These are phyloP conservation scores for Fusarium chuoi DNA, from an alignment of 2,329 filamentous ascomycete genomes.

Conservation along the genomic window DNA sequence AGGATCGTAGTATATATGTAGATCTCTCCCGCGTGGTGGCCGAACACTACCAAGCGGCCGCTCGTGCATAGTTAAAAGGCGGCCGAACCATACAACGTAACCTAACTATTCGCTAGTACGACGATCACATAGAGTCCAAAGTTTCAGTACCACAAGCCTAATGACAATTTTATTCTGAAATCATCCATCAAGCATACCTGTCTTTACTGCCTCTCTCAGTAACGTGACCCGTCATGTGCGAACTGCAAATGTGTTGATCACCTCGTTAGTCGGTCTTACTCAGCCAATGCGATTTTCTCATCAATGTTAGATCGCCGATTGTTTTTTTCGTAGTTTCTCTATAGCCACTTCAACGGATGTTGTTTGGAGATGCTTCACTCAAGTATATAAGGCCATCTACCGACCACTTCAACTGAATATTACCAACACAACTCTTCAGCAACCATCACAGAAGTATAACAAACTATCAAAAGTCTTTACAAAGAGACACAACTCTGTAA, in stretches of 20 bases:
- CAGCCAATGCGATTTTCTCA: rapidly evolving
- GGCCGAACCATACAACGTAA: neutral
- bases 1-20: neutral
- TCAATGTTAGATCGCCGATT: rapidly evolving
- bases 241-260: neutral
- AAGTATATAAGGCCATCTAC: neutral
- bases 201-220: no score
- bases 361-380: rapidly evolving
- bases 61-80: neutral
- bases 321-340: rapidly evolving
- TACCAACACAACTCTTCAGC: neutral
- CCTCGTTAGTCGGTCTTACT: neutral
- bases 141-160: rapidly evolving
- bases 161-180: rapidly evolving
- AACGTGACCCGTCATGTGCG: neutral
- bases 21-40: neutral
- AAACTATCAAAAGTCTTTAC: rapidly evolving
- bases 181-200: neutral
- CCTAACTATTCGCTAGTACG: neutral
- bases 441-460: rapidly evolving
- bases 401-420: rapidly evolving
- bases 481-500: rapidly evolving
- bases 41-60: neutral
- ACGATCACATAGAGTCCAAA: rapidly evolving
- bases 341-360: rapidly evolving